phyloP scores from a whole-genome alignment of 225 moss, liverwort and hornwort genomes.

The Antitrichia curtipendula region DNA sequence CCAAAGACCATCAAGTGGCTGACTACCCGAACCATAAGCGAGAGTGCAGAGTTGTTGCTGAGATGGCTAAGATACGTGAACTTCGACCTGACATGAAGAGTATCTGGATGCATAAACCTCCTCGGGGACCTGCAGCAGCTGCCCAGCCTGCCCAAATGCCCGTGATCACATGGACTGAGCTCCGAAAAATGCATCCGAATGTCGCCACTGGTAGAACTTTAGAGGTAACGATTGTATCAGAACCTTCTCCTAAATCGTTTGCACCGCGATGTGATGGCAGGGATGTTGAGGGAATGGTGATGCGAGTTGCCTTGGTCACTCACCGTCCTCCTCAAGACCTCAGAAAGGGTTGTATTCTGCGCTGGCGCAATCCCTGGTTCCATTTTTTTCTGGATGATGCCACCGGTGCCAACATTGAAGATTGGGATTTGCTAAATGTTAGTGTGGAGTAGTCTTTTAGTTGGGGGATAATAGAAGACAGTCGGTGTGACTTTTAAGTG shows the following conservation, averaged over 20 bases:
- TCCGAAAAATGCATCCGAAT: not conserved
- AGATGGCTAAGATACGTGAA: not conserved
- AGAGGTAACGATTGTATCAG: not conserved
- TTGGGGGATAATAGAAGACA: not conserved
- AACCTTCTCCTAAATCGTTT: not conserved
- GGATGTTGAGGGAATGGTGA: not conserved
- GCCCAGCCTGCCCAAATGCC: not conserved
- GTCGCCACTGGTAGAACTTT: not conserved
- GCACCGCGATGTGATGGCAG: not conserved
- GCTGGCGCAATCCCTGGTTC: conserved; percentile 8
- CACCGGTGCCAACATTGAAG: not conserved
- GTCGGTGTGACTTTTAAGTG: not conserved
- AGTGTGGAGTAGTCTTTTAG: not conserved
- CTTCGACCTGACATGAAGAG: not conserved
- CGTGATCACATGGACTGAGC: not conserved
- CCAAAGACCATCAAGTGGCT: not conserved
- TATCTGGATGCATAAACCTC: not conserved
- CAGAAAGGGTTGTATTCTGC: not conserved
- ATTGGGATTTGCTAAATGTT: not conserved
- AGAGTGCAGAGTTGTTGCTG: not conserved
- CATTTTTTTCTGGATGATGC: not conserved
- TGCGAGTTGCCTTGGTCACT: not conserved
- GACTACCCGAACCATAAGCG: not conserved
- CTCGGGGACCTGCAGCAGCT: not conserved
- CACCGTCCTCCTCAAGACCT: not conserved